A percentile compares a stretch with the other conserved stretches of the same genome.
These are phyloP conservation scores for Dendryphion nanum DNA, from an alignment of 2,329 filamentous ascomycete species.

Conservation along the genomic window DNA sequence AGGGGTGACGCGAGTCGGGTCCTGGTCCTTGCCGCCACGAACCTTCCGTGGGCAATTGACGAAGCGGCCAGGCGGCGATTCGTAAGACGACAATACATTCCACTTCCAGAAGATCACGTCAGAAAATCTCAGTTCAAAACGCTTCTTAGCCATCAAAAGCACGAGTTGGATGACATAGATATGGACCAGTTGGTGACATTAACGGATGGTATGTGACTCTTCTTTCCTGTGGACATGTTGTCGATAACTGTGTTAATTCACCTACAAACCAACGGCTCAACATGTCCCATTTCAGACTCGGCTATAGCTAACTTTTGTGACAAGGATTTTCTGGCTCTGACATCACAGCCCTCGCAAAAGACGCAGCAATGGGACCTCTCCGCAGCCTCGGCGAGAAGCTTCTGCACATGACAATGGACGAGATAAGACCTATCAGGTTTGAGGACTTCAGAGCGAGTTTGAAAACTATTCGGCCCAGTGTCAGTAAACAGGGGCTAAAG, in stretches of 20 bases:
- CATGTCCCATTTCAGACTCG: neutral
- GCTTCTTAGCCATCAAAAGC: constrained; percentile 83
- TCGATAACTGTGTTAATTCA: neutral
- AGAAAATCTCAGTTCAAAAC: constrained; percentile 75
- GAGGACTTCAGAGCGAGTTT: constrained; percentile 83
- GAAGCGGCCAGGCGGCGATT: constrained; percentile 90
- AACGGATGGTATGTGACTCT: constrained; percentile 70
- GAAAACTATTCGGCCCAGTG: constrained; percentile 81
- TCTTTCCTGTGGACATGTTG: too few species aligned
- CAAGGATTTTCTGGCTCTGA: constrained; percentile 99
- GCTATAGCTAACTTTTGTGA: too few species aligned
- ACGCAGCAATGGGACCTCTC: constrained; percentile 95
- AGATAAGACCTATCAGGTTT: constrained; percentile 84
- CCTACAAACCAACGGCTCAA: neutral
- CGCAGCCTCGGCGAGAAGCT: constrained; percentile 86
- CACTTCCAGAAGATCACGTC: constrained; percentile 81
- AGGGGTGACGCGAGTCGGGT: constrained; percentile 83
- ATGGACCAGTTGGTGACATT: constrained; percentile 71
- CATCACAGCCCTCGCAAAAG: constrained; percentile 93
- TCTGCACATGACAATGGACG: constrained; percentile 87
- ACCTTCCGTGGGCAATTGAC: constrained; percentile 96
- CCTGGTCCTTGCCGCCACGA: constrained; percentile 90
- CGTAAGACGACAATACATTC: constrained; percentile 92
- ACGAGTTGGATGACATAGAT: constrained; percentile 69
- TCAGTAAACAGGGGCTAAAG: constrained; percentile 79